These are phyloP conservation scores for Carallia pectinifolia DNA, from an alignment of 345 rosid species.

Conservation along the genomic window DNA sequence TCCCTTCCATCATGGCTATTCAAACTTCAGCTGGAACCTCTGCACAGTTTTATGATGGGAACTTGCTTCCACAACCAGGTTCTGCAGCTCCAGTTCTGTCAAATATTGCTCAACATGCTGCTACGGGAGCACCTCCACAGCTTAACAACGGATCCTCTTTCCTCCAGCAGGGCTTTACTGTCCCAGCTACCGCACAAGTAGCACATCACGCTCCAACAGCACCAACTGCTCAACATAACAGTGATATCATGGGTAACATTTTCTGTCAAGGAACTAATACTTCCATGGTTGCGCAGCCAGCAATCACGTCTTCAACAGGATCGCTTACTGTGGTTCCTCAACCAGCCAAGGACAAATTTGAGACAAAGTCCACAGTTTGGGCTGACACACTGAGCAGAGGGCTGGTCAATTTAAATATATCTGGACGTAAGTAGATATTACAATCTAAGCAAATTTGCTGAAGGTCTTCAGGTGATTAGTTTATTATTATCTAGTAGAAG, in stretches of 20 bases:
- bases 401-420: slow-evolving; percentile 87
- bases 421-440: slow-evolving; percentile 66
- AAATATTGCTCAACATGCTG: slow-evolving; percentile 18
- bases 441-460: neutral
- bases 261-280: slow-evolving; percentile 46
- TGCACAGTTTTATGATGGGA: slow-evolving; percentile 38
- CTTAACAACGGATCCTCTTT: slow-evolving; percentile 18
- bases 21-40: slow-evolving; percentile 28
- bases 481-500: neutral
- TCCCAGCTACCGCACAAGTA: slow-evolving; percentile 33
- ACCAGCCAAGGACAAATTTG: slow-evolving; percentile 77
- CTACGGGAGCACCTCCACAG: slow-evolving; percentile 24
- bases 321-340: slow-evolving; percentile 64
- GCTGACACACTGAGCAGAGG: slow-evolving; percentile 92
- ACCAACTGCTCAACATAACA: slow-evolving; percentile 43
- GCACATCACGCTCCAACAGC: slow-evolving; percentile 38
- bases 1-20: slow-evolving; percentile 17
- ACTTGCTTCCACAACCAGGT: slow-evolving; percentile 43
- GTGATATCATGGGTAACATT: slow-evolving; percentile 46
- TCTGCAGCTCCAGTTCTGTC: slow-evolving; percentile 14
- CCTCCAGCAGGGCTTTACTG: slow-evolving; percentile 30
- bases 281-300: slow-evolving; percentile 42
- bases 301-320: slow-evolving; percentile 53
- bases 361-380: slow-evolving; percentile 93
- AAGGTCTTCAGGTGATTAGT: neutral